Conservation (phyloP, 2,329 filamentous ascomycete genomes). For the Trichoderma brevicompactum region DNA sequence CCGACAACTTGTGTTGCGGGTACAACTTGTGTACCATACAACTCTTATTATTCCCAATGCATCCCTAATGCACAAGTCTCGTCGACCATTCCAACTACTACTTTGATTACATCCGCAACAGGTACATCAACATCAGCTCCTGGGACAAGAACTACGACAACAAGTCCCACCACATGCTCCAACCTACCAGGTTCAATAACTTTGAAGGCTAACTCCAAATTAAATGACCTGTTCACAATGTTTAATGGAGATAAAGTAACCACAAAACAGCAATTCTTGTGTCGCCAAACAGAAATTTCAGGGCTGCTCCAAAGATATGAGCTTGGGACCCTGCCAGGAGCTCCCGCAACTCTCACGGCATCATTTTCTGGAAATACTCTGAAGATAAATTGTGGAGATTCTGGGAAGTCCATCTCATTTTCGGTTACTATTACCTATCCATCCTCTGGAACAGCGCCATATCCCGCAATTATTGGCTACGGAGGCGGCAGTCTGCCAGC, state of each 20-base stretch:
- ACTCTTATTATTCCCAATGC: conserved; percentile 8
- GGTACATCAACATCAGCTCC: neutral
- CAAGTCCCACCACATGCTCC: conserved; percentile 4
- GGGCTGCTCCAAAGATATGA: conserved; percentile 14
- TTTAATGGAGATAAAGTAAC: conserved; percentile 16
- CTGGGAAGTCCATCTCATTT: conserved; percentile 17
- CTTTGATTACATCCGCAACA: neutral
- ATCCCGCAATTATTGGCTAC: conserved; percentile 16
- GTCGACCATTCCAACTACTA: neutral
- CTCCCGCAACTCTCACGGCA: neutral
- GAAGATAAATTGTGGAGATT: conserved; percentile 8
- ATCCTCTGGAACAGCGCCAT: conserved; percentile 11
- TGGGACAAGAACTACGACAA: neutral
- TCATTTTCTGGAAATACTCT: conserved; percentile 20
- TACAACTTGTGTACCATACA: conserved; percentile 6
- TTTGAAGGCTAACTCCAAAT: conserved; percentile 7
- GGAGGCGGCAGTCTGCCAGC: conserved; percentile 18
- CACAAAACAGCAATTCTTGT: conserved; percentile 5
- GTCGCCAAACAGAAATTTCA: conserved; percentile 13
- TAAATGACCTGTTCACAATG: conserved; percentile 15
- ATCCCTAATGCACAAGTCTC: neutral
- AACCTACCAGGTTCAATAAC: conserved; percentile 1
- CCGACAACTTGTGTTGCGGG: conserved; percentile 16
- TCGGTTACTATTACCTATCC: conserved; percentile 15
- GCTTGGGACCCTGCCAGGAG: conserved; percentile 18